These are phyloP conservation scores for Setaria viridis DNA, from an alignment of 202 grass and related monocot genomes.

Conservation along the genomic window DNA sequence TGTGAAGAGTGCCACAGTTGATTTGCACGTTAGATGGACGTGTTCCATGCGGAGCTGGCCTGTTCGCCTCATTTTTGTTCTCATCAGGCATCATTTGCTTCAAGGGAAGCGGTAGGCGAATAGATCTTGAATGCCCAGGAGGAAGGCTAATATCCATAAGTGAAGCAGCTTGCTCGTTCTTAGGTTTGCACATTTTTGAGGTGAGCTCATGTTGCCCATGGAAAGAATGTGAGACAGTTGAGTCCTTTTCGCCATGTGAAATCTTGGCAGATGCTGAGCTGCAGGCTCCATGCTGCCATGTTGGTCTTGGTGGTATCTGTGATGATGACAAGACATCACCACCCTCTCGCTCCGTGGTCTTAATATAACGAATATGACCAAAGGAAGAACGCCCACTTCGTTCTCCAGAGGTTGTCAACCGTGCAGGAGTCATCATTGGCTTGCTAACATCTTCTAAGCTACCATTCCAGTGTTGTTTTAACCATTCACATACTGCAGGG, in stretches of 20 bases:
- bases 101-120: slow-evolving; percentile 72
- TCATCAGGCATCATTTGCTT: slow-evolving; percentile 81
- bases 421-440: slow-evolving; percentile 62
- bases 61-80: slow-evolving; percentile 38
- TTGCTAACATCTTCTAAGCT: slow-evolving; percentile 87
- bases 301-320: slow-evolving; percentile 43
- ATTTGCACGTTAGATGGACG: slow-evolving; percentile 36
- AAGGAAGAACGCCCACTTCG: slow-evolving; percentile 49
- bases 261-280: slow-evolving; percentile 62
- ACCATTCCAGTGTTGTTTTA: slow-evolving; percentile 88
- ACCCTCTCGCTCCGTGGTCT: slow-evolving; percentile 45
- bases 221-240: slow-evolving; percentile 41
- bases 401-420: slow-evolving; percentile 60
- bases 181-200: slow-evolving; percentile 44
- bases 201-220: slow-evolving; percentile 28
- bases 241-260: slow-evolving; percentile 52
- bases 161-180: slow-evolving; percentile 49
- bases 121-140: slow-evolving; percentile 58
- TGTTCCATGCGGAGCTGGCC: slow-evolving; percentile 24
- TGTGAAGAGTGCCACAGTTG: slow-evolving; percentile 50
- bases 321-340: slow-evolving; percentile 43
- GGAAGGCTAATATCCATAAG: slow-evolving; percentile 60
- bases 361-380: slow-evolving; percentile 44
- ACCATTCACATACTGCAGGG: slow-evolving; percentile 77
- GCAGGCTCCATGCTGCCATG: slow-evolving; percentile 58